Percentiles rank a stretch among this genome's conserved stretches.
Evolutionary conservation across 768 basidiomycete species (phyloP).

Genomic region (Fistulinella prunicolor): DNA sequence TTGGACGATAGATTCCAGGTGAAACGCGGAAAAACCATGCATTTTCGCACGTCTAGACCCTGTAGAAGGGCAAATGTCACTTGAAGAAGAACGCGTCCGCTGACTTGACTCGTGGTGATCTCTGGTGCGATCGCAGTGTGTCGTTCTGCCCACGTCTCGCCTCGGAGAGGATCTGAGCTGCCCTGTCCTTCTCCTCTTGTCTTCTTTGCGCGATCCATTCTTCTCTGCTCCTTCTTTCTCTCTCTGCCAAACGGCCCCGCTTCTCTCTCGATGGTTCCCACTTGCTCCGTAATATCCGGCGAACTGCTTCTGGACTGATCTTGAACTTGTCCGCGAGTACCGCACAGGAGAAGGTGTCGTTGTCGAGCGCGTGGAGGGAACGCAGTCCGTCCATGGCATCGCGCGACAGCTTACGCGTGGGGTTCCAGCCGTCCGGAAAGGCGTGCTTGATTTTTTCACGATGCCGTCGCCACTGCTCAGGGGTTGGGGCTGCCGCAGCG

Average conservation of each 20-base stretch:
- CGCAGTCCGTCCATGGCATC: slow-evolving; percentile 83
- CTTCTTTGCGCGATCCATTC: slow-evolving; percentile 37
- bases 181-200: slow-evolving; percentile 40
- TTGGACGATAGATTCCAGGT: neutral
- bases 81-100: slow-evolving; percentile 43
- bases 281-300: slow-evolving; percentile 72
- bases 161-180: slow-evolving; percentile 35
- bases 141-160: slow-evolving; percentile 7
- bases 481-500: slow-evolving; percentile 28
- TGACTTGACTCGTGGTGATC: slow-evolving; percentile 24
- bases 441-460: slow-evolving; percentile 46
- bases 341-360: slow-evolving; percentile 59
- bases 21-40: neutral
- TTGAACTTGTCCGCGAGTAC: slow-evolving; percentile 74
- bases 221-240: slow-evolving; percentile 46
- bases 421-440: slow-evolving; percentile 72
- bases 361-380: slow-evolving; percentile 61
- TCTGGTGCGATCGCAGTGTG: slow-evolving; percentile 10
- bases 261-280: slow-evolving; percentile 63
- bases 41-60: slow-evolving; percentile 17
- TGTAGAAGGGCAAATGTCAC: slow-evolving; percentile 23
- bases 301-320: slow-evolving; percentile 77
- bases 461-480: slow-evolving; percentile 49
- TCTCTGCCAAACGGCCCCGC: slow-evolving; percentile 45
- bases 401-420: slow-evolving; percentile 75